Percentiles rank a stretch among this genome's conserved stretches.
Evolutionary conservation across 192 early-diverging fungal genomes (phyloP).

Genomic region (Coemansia sp.): DNA sequence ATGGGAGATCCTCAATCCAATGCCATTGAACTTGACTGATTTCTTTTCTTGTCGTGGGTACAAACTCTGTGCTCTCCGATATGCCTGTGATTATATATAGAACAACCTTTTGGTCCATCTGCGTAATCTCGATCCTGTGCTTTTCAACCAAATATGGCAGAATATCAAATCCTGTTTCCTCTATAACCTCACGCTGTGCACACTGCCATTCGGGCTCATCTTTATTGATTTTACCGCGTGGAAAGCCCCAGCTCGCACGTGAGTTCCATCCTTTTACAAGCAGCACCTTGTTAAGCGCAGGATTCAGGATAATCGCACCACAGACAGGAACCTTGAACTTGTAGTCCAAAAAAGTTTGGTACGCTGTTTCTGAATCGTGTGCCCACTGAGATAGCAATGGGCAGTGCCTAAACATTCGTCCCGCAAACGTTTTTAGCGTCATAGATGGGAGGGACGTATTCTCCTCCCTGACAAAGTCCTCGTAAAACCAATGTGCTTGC

Average conservation of each 20-base stretch:
- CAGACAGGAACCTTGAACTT: conserved; percentile 96
- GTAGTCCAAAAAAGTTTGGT: conserved; percentile 91
- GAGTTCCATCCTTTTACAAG: conserved; percentile 93
- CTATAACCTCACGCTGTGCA: conserved; percentile 90
- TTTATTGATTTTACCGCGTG: conserved; percentile 98
- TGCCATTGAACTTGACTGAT: conserved; percentile 85
- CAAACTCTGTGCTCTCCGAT: conserved; percentile 75
- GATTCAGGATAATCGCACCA: conserved; percentile 93
- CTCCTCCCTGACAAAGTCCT: conserved; percentile 93
- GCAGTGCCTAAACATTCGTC: conserved; percentile 85
- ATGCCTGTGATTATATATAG: conserved; percentile 92
- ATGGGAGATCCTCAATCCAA: conserved; percentile 63
- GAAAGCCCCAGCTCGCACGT: conserved; percentile 94
- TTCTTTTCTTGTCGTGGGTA: conserved; percentile 87
- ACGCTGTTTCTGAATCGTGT: conserved; percentile 84
- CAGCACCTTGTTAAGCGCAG: conserved; percentile 69
- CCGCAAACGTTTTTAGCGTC: conserved; percentile 81
- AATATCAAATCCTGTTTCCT: conserved; percentile 95
- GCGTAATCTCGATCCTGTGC: conserved; percentile 84
- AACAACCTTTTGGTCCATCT: conserved; percentile 86
- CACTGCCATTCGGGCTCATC: conserved; percentile 86
- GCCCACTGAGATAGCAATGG: conserved; percentile 89
- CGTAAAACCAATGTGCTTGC: conserved; percentile 99
- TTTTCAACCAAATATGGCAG: conserved; percentile 66
- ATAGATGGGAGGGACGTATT: conserved; percentile 80